Percentiles rank a stretch among this genome's conserved stretches.
Conservation (phyloP, 2,329 filamentous ascomycete species). For the Stenocarpella maydis region DNA sequence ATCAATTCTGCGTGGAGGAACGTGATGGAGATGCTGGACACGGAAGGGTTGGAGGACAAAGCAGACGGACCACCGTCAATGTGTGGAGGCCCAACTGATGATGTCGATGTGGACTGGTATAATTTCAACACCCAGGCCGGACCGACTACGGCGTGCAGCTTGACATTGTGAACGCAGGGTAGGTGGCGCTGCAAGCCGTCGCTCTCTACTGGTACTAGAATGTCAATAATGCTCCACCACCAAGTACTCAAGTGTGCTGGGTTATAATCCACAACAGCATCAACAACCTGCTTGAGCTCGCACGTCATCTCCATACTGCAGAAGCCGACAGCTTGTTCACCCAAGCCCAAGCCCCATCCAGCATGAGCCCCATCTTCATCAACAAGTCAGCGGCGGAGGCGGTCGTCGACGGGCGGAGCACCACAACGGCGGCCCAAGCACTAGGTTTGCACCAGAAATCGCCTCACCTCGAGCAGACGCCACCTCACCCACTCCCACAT, state of each 20-base stretch:
- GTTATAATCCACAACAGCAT: neutral
- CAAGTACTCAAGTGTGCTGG: no score
- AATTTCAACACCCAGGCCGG: slow-evolving; percentile 23
- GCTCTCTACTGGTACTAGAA: neutral
- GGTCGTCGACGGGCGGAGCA: neutral
- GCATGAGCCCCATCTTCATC: slow-evolving; percentile 3
- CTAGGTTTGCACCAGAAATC: slow-evolving; percentile 65
- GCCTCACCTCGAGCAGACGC: slow-evolving; percentile 64
- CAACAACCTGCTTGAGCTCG: neutral
- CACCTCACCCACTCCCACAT: slow-evolving; percentile 57
- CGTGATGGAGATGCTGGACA: slow-evolving; percentile 37
- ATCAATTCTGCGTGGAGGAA: slow-evolving; percentile 40
- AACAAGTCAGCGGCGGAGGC: neutral
- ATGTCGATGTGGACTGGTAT: slow-evolving; percentile 41
- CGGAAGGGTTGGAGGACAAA: slow-evolving; percentile 38
- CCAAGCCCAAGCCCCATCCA: neutral
- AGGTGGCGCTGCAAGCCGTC: neutral
- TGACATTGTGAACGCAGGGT: neutral
- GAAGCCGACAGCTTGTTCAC: neutral
- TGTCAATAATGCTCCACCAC: neutral
- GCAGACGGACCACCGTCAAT: slow-evolving; percentile 35
- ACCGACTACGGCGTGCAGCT: neutral
- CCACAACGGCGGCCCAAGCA: slow-evolving; percentile 11
- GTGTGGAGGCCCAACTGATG: slow-evolving; percentile 37
- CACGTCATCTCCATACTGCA: no score